A percentile compares a stretch with the other conserved stretches of the same genome.
Evolutionary conservation across 305 asterid genomes (phyloP).

Genomic region (Fraxinus paxiana): DNA sequence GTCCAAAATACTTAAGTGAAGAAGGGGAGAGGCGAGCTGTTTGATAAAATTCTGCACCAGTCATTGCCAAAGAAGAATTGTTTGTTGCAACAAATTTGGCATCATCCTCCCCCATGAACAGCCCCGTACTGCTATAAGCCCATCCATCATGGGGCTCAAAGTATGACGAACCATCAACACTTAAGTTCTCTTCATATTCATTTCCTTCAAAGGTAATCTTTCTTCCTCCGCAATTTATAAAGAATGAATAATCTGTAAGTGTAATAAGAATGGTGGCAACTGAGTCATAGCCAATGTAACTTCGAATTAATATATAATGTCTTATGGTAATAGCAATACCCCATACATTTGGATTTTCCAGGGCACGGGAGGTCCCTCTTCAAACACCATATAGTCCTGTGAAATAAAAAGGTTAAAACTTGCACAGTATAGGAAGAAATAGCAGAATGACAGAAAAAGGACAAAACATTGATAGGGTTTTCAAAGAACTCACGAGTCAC

Average conservation of each 20-base stretch:
- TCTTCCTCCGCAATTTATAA: conserved; percentile 81
- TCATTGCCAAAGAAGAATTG: conserved; percentile 26
- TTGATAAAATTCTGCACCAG: conserved; percentile 40
- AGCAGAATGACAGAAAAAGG: not conserved
- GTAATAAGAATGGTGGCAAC: not conserved
- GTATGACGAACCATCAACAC: conserved; percentile 46
- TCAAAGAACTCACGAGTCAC: conserved; percentile 54
- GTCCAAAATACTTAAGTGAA: conserved; percentile 72
- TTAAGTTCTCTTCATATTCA: conserved; percentile 53
- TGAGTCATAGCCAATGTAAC: not conserved
- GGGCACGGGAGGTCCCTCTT: conserved; percentile 66
- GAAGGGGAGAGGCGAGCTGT: conserved; percentile 72
- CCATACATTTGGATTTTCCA: conserved; percentile 39
- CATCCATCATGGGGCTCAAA: conserved; percentile 46
- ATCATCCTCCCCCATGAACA: conserved; percentile 12
- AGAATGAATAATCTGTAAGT: conserved; percentile 54
- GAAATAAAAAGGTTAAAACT: conserved; percentile 9
- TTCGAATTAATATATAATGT: not conserved
- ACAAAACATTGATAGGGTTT: not conserved
- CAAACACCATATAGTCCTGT: conserved; percentile 63
- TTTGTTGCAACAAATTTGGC: conserved; percentile 30
- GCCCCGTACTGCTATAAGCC: conserved; percentile 85
- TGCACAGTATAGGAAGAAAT: not conserved
- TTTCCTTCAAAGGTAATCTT: conserved; percentile 39
- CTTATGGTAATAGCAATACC: not conserved